Conservation (phyloP, 1,284 basidiomycete genomes). For the Leccinum angustisporum region DNA sequence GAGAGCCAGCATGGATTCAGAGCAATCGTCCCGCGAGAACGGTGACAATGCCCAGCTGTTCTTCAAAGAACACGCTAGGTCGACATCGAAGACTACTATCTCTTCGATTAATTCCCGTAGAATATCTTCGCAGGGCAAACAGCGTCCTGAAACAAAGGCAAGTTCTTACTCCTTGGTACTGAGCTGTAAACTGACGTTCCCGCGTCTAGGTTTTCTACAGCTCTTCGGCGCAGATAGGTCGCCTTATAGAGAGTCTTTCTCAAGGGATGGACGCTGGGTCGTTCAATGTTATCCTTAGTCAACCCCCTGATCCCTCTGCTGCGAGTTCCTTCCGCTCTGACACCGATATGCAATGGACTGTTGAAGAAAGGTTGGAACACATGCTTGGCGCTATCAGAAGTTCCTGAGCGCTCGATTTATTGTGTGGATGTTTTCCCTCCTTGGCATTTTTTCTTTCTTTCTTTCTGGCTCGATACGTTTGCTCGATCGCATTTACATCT, state of each 20-base stretch:
- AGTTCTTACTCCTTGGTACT: slow-evolving; percentile 26
- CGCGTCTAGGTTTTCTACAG: slow-evolving; percentile 71
- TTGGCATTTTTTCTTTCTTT: slow-evolving; percentile 6
- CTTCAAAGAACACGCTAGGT: slow-evolving; percentile 71
- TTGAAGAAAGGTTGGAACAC: slow-evolving; percentile 73
- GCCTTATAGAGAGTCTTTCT: slow-evolving; percentile 76
- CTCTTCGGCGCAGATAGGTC: slow-evolving; percentile 73
- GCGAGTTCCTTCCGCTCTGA: slow-evolving; percentile 63
- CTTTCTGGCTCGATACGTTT: slow-evolving; percentile 10
- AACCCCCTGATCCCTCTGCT: slow-evolving; percentile 48
- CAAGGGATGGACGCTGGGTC: slow-evolving; percentile 76
- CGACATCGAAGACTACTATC: slow-evolving; percentile 63
- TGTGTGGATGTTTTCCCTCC: slow-evolving; percentile 18
- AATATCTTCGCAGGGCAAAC: slow-evolving; percentile 50
- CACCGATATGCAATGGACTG: slow-evolving; percentile 61
- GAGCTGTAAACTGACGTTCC: slow-evolving; percentile 11
- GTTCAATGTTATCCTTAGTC: slow-evolving; percentile 62
- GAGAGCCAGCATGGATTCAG: slow-evolving; percentile 70
- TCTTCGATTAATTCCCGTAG: slow-evolving; percentile 60
- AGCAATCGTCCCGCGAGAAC: slow-evolving; percentile 60
- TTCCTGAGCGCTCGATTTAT: slow-evolving; percentile 31
- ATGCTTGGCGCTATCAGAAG: slow-evolving; percentile 63
- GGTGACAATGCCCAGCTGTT: slow-evolving; percentile 61
- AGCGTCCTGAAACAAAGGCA: slow-evolving; percentile 80
- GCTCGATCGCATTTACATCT: slow-evolving; percentile 16